A percentile compares a stretch with the other conserved stretches of the same genome.
phyloP scores from a whole-genome alignment of 179 eudicot species.

The Sideroxylon spinosum region DNA sequence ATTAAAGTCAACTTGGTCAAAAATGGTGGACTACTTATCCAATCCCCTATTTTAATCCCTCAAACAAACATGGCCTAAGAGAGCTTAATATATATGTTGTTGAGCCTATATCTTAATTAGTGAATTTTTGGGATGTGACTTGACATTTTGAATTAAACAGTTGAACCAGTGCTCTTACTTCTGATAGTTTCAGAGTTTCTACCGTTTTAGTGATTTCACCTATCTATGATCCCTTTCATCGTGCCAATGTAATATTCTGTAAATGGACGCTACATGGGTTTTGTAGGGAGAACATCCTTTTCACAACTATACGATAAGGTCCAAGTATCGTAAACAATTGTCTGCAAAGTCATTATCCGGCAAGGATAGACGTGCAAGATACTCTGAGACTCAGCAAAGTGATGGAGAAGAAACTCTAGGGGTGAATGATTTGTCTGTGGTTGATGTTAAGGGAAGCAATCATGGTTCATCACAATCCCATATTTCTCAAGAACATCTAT shows the following conservation, averaged over 20 bases:
- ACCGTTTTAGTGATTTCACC: neutral
- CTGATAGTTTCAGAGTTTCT: neutral
- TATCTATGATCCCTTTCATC: neutral
- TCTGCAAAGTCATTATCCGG: slow-evolving; percentile 13
- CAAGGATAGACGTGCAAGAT: slow-evolving; percentile 35
- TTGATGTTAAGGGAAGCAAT: slow-evolving; percentile 30
- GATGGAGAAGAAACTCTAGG: slow-evolving; percentile 36
- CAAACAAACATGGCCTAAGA: no score
- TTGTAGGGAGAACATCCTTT: slow-evolving; percentile 88
- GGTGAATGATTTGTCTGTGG: slow-evolving; percentile 25
- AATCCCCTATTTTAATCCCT: no score
- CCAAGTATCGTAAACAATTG: slow-evolving; percentile 56
- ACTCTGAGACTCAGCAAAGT: slow-evolving; percentile 29
- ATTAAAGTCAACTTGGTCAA: no score
- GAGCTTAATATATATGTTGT: no score
- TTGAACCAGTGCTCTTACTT: neutral
- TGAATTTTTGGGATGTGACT: no score
- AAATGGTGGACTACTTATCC: no score
- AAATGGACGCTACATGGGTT: neutral
- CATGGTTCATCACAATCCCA: slow-evolving; percentile 20
- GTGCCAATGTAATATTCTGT: neutral
- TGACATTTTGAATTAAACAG: no score
- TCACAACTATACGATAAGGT: slow-evolving; percentile 81
- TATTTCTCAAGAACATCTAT: slow-evolving; percentile 24
- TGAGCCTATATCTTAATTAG: no score